These are phyloP conservation scores for Pythium coloratum DNA, from an alignment of 352 stramenopile species.

Conservation along the genomic window DNA sequence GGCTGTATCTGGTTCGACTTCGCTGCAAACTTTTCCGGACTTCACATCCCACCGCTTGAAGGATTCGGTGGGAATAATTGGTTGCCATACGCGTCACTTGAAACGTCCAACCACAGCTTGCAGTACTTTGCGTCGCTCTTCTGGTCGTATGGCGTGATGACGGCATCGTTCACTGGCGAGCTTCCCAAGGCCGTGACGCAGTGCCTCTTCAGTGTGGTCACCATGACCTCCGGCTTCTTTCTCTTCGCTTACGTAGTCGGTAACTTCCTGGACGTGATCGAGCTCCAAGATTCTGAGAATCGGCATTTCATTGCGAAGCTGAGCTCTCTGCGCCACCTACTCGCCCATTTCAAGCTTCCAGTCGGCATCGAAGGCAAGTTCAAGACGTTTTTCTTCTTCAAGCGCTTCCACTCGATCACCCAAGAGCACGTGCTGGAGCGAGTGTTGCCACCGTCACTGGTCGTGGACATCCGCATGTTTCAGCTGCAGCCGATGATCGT, in stretches of 20 bases:
- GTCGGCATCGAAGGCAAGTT: conserved; percentile 46
- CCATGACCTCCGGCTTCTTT: conserved; percentile 42
- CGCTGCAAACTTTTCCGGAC: conserved; percentile 29
- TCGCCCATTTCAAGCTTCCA: conserved; percentile 53
- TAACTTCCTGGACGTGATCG: conserved; percentile 57
- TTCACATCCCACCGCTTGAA: conserved; percentile 62
- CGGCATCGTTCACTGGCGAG: conserved; percentile 42
- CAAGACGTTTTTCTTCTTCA: conserved; percentile 71
- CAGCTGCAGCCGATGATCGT: conserved; percentile 68
- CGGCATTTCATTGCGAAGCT: conserved; percentile 61
- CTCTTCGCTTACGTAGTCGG: conserved; percentile 66
- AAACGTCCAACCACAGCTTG: neutral
- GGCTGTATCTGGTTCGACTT: conserved; percentile 71
- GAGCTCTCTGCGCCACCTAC: conserved; percentile 46
- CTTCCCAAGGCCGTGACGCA: conserved; percentile 39
- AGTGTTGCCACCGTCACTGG: conserved; percentile 57
- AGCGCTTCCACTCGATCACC: conserved; percentile 69
- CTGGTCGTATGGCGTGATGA: conserved; percentile 62
- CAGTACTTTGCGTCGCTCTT: conserved; percentile 52
- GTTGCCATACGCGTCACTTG: neutral
- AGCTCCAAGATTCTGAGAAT: conserved; percentile 50
- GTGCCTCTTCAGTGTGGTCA: conserved; percentile 47
- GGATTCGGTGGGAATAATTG: conserved; percentile 55
- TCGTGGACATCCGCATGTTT: conserved; percentile 68
- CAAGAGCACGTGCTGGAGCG: conserved; percentile 63